These are phyloP conservation scores for Rhytidhysteron rufulum DNA, from an alignment of 2,329 filamentous ascomycete species.

Conservation along the genomic window DNA sequence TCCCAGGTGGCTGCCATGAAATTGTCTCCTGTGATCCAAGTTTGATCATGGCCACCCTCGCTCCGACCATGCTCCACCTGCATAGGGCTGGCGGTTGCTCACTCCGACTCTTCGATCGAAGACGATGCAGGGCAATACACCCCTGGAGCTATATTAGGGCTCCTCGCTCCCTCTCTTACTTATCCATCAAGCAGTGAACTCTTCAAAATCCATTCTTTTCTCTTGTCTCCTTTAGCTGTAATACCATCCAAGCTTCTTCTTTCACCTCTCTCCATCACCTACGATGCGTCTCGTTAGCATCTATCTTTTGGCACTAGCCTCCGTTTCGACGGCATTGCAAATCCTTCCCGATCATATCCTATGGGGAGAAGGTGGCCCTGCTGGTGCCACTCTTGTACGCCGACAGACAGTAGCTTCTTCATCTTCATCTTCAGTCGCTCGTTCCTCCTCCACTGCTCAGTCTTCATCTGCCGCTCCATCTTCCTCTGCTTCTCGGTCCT, in stretches of 20 bases:
- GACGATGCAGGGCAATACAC: too few relatives aligned
- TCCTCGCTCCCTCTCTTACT: too few relatives aligned
- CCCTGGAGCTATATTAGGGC: too few relatives aligned
- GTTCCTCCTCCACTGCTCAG: neutral
- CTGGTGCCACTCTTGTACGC: slow-evolving; percentile 9
- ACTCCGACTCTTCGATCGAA: too few relatives aligned
- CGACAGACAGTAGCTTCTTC: slow-evolving; percentile 5
- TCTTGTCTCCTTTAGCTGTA: neutral
- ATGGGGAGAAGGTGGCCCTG: slow-evolving; percentile 16
- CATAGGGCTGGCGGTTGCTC: too few relatives aligned
- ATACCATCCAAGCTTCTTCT: slow-evolving; percentile 1
- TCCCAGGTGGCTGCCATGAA: too few relatives aligned
- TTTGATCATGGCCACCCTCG: neutral
- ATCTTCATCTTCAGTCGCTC: neutral
- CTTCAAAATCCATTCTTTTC: neutral
- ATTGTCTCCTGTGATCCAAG: neutral
- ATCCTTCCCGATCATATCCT: slow-evolving; percentile 16
- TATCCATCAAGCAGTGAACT: neutral
- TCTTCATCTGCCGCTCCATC: neutral
- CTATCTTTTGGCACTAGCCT: slow-evolving; percentile 14
- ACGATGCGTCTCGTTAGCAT: slow-evolving; percentile 13
- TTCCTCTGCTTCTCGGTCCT: slow-evolving; percentile 3
- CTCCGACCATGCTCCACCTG: neutral
- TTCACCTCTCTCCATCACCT: neutral
- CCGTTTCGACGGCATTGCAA: slow-evolving; percentile 11